Evolutionary conservation across 164 flowering plant genomes (phyloP), one percentile per base, ranked within the genome.

Genomic region (Aristolochia fimbriata): DNA sequence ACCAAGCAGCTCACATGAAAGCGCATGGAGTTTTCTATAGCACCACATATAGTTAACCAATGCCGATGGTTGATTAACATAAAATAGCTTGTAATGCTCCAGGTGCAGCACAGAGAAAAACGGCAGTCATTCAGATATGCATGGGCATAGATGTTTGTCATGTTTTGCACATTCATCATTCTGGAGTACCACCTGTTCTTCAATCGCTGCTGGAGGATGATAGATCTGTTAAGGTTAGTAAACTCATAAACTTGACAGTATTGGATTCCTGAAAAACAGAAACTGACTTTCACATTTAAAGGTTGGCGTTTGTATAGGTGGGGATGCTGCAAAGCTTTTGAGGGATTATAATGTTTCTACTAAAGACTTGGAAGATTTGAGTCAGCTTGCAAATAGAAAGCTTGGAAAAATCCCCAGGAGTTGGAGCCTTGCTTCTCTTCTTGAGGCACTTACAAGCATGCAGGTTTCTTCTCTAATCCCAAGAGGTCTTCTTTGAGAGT

Each of bases 111-210:
- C 84, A 68, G 13, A 74, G 85, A 53, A 92, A 80, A 77, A 88
- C 76, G 46, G 96, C 98, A 25, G 93, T 92, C 48, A 64, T 92
- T 84, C 98, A 92, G 75, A 73, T 89, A 69, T 92, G 96, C 69
- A 71, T 67, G 4, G 84, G 76, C 57, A 53, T 55, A 31, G 64
- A 47, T 63, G 61, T 59, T 51, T 92, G 98, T 68, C 74, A 81
- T 67, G 96, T 92, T 62, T 76, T 92, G 83, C 98, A 89, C 74
- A 77, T 92, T 19, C 41, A 81, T 68, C 96, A 92, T 71, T 83
- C 91, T 68, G 94, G 94, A 52, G 84, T 92, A 14, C 87, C 98
- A 37, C 79, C 62, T 33, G 77, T 61, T 67, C 69, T 89, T 60
- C 75, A 65, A 49, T 62, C 67, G 58, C 77, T 89, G 59, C 84